A percentile compares a stretch with the other conserved stretches of the same genome.
Conservation (phyloP, 2,329 filamentous ascomycete species). For the Epichloe gansuensis region DNA sequence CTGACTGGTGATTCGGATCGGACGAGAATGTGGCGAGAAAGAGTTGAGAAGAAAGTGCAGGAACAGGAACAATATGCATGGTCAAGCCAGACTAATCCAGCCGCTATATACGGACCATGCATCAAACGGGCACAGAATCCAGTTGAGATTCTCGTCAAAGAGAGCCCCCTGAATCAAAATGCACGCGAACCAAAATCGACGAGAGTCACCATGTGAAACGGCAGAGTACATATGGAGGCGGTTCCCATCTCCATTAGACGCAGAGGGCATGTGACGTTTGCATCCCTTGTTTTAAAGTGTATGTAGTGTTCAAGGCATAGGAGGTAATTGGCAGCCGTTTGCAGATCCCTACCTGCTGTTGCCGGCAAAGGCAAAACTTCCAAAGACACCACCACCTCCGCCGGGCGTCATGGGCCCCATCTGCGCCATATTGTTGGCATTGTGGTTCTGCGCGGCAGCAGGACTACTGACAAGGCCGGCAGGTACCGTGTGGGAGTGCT, state of each 20-base stretch:
- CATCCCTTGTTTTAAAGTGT: too few species aligned
- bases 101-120: too few species aligned
- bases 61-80: too few species aligned
- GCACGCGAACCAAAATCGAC: not conserved
- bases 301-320: not conserved
- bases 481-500: constrained; percentile 55
- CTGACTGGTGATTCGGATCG: too few species aligned
- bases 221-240: too few species aligned
- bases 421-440: constrained; percentile 42
- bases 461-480: constrained; percentile 34
- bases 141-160: too few species aligned
- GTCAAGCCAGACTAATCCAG: too few species aligned
- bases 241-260: too few species aligned
- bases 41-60: too few species aligned
- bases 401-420: constrained; percentile 70
- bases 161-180: not conserved
- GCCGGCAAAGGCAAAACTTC: constrained; percentile 50
- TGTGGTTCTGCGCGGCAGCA: constrained; percentile 36
- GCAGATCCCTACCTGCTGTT: constrained; percentile 21
- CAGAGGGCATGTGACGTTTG: too few species aligned
- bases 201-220: not conserved
- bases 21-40: too few species aligned
- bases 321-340: constrained; percentile 5
- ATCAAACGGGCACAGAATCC: too few species aligned
- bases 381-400: constrained; percentile 62